phyloP scores from a whole-genome alignment of 345 rosid species.

The Euphorbia lathyris region DNA sequence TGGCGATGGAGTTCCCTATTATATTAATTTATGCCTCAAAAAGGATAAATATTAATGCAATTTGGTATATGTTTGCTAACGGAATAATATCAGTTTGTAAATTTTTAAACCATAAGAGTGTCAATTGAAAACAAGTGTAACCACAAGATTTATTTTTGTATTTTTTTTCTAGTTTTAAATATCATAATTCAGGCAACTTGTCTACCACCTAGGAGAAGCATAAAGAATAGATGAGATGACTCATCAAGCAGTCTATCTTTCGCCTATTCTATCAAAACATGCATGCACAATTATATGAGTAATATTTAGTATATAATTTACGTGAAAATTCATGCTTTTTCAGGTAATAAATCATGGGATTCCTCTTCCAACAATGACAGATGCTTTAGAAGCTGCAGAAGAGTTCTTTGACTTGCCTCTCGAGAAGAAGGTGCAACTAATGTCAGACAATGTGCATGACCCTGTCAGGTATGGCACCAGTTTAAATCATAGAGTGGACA shows the following conservation, averaged over 20 bases:
- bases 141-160: too few species aligned
- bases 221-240: neutral
- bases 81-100: too few species aligned
- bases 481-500: constrained; percentile 47
- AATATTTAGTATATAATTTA: neutral
- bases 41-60: too few species aligned
- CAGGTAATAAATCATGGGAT: constrained; percentile 57
- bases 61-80: too few species aligned
- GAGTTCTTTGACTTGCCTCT: constrained; percentile 53
- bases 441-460: constrained; percentile 43
- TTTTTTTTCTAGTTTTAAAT: too few species aligned
- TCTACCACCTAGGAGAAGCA: neutral
- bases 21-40: too few species aligned
- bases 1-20: too few species aligned
- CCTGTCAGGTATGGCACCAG: constrained; percentile 66
- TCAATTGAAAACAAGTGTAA: too few species aligned
- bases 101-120: too few species aligned
- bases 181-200: neutral
- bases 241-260: neutral
- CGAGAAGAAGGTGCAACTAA: constrained; percentile 47
- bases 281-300: constrained; percentile 14
- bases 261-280: neutral
- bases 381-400: constrained; percentile 44
- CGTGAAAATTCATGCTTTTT: constrained; percentile 11
- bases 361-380: constrained; percentile 30